Conservation (phyloP, 108 stramenopile genomes). For the Cylindrotheca fusiformis region DNA sequence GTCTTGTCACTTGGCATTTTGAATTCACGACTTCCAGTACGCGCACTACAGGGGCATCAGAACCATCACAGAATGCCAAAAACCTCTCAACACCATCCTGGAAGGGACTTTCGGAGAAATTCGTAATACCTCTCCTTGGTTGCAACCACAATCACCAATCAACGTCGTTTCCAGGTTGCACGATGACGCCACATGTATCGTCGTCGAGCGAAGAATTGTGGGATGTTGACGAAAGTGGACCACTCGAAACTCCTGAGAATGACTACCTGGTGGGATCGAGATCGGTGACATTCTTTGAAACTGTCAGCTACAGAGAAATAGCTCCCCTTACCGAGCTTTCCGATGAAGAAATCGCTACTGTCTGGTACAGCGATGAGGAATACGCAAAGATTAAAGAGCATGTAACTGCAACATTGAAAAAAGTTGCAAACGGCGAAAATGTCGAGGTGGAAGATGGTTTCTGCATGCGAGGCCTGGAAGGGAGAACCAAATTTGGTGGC, state of each 20-base stretch:
- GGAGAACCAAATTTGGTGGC: slow-evolving; percentile 20
- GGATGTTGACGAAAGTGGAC: not conserved
- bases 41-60: no score
- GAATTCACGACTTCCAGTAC: no score
- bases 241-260: not conserved
- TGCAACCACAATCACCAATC: no score
- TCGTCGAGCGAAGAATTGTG: not conserved
- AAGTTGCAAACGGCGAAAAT: slow-evolving; percentile 7
- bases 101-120: no score
- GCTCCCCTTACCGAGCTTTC: slow-evolving; percentile 8
- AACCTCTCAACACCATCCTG: no score
- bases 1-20: no score
- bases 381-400: slow-evolving; percentile 22
- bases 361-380: slow-evolving; percentile 27
- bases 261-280: not conserved
- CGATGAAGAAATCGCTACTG: slow-evolving; percentile 12
- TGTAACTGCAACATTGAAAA: slow-evolving; percentile 10
- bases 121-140: no score
- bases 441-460: slow-evolving; percentile 7
- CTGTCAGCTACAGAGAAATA: slow-evolving; percentile 19
- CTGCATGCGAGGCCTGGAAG: slow-evolving; percentile 19
- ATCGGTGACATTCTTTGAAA: slow-evolving; percentile 11
- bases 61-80: no score
- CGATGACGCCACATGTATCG: not conserved
- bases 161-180: not conserved